Evolutionary conservation across 2,329 filamentous ascomycete species (phyloP).

Genomic region (Fusarium sp.): DNA sequence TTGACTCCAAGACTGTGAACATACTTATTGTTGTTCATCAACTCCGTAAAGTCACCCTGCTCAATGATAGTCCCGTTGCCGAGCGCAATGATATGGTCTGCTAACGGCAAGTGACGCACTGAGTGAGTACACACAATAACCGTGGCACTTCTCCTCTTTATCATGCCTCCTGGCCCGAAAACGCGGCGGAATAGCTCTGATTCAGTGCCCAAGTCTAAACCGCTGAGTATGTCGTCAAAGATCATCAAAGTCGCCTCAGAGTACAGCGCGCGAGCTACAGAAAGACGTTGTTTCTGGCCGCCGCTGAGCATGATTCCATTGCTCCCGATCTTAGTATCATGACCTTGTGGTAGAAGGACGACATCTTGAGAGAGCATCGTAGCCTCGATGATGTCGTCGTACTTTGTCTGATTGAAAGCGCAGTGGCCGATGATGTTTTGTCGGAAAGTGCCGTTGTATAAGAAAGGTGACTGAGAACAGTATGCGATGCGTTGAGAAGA

Average conservation of each 20-base stretch:
- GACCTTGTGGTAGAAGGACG: constrained; percentile 48
- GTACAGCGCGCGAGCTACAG: constrained; percentile 60
- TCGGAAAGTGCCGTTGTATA: constrained; percentile 51
- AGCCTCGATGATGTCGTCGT: constrained; percentile 51
- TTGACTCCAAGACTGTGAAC: constrained; percentile 53
- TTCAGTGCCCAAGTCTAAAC: constrained; percentile 58
- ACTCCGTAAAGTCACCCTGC: constrained; percentile 49
- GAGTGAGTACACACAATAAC: constrained; percentile 55
- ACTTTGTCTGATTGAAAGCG: constrained; percentile 47
- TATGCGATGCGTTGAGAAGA: constrained; percentile 43
- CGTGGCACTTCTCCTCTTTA: constrained; percentile 52
- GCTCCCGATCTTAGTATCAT: constrained; percentile 54
- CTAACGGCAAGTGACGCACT: constrained; percentile 48
- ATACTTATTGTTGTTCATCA: constrained; percentile 51
- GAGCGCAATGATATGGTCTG: constrained; percentile 61
- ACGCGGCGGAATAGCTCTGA: constrained; percentile 56
- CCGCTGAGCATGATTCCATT: constrained; percentile 57
- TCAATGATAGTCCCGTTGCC: constrained; percentile 56
- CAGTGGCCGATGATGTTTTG: constrained; percentile 54
- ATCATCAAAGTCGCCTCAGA: constrained; percentile 53
- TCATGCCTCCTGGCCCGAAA: constrained; percentile 55
- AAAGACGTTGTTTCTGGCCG: constrained; percentile 53
- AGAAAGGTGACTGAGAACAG: constrained; percentile 50
- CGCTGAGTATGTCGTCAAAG: constrained; percentile 60
- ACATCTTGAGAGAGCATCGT: constrained; percentile 50